Evolutionary conservation across 306 rosid species (phyloP).

Genomic region (Glycine latifolia): DNA sequence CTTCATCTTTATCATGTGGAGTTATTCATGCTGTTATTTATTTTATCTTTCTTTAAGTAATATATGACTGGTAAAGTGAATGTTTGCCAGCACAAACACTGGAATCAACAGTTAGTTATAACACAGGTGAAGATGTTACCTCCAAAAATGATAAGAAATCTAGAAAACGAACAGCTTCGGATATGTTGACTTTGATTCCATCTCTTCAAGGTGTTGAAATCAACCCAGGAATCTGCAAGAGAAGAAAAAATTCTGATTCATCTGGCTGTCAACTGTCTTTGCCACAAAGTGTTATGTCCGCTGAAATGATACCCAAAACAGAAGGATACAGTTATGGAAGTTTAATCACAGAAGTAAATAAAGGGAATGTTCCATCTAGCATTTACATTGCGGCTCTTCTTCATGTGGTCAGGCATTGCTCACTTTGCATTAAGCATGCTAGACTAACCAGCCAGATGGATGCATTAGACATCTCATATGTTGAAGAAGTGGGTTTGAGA

Average conservation of each 20-base stretch:
- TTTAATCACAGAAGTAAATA: slow-evolving; percentile 86
- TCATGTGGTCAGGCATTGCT: slow-evolving; percentile 93
- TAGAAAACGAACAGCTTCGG: slow-evolving; percentile 80
- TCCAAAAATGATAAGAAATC: slow-evolving; percentile 68
- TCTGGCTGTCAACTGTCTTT: slow-evolving; percentile 56
- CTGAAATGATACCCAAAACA: slow-evolving; percentile 64
- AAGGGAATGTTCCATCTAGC: slow-evolving; percentile 87
- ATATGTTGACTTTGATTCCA: slow-evolving; percentile 82
- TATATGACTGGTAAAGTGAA: slow-evolving; percentile 48
- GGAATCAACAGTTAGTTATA: slow-evolving; percentile 60
- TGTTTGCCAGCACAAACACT: slow-evolving; percentile 70
- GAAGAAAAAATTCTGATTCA: slow-evolving; percentile 68
- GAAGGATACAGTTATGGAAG: slow-evolving; percentile 74
- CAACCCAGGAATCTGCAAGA: slow-evolving; percentile 60
- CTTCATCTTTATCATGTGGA: slow-evolving; percentile 40
- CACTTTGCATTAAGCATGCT: slow-evolving; percentile 92
- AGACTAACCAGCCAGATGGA: slow-evolving; percentile 98
- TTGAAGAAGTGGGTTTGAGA: slow-evolving; percentile 93
- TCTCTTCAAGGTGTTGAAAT: slow-evolving; percentile 74
- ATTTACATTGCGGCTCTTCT: slow-evolving; percentile 90
- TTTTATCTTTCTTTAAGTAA: neutral
- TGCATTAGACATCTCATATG: slow-evolving; percentile 84
- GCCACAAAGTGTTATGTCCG: slow-evolving; percentile 58
- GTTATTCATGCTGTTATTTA: slow-evolving; percentile 28
- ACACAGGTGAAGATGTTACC: slow-evolving; percentile 56